These are phyloP conservation scores for Pyricularia pennisetigena DNA, from an alignment of 2,329 filamentous ascomycete species.

Conservation along the genomic window DNA sequence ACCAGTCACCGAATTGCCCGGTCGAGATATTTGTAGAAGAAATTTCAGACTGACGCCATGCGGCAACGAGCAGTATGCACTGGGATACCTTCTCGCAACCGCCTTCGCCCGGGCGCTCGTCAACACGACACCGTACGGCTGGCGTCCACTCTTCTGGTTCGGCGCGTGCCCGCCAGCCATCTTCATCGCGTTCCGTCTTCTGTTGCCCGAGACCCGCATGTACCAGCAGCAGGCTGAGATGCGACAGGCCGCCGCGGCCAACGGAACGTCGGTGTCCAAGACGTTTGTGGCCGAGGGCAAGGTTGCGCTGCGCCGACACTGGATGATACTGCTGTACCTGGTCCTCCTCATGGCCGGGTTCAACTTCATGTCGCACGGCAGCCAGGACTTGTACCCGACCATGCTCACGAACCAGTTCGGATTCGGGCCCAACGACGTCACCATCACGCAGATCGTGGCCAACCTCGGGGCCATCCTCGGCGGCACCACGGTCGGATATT, in stretches of 20 bases:
- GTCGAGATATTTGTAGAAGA: too few species aligned
- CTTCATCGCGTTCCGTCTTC: constrained; percentile 70
- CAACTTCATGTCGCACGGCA: constrained; percentile 61
- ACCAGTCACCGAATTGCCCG: too few species aligned
- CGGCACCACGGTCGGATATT: constrained; percentile 58
- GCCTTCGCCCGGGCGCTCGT: constrained; percentile 58
- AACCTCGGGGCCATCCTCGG: constrained; percentile 62
- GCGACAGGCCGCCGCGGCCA: constrained; percentile 27
- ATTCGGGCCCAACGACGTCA: constrained; percentile 5
- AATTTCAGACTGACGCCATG: neutral
- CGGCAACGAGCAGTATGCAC: constrained; percentile 34
- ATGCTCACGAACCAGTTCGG: constrained; percentile 31
- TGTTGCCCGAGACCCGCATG: constrained; percentile 67
- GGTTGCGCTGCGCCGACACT: constrained; percentile 68
- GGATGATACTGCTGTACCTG: constrained; percentile 70
- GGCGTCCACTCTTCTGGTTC: constrained; percentile 87
- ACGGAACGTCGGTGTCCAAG: constrained; percentile 3
- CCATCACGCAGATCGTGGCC: constrained; percentile 59
- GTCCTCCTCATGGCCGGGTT: constrained; percentile 84
- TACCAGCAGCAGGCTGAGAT: constrained; percentile 59
- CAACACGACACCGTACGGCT: constrained; percentile 66
- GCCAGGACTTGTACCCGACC: constrained; percentile 38
- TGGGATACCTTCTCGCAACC: constrained; percentile 53
- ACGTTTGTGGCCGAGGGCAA: constrained; percentile 65
- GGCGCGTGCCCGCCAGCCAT: constrained; percentile 70